Evolutionary conservation across 2,329 filamentous ascomycete genomes (phyloP), one percentile per base, ranked within the genome.

Genomic region (Aspergillus latus): DNA sequence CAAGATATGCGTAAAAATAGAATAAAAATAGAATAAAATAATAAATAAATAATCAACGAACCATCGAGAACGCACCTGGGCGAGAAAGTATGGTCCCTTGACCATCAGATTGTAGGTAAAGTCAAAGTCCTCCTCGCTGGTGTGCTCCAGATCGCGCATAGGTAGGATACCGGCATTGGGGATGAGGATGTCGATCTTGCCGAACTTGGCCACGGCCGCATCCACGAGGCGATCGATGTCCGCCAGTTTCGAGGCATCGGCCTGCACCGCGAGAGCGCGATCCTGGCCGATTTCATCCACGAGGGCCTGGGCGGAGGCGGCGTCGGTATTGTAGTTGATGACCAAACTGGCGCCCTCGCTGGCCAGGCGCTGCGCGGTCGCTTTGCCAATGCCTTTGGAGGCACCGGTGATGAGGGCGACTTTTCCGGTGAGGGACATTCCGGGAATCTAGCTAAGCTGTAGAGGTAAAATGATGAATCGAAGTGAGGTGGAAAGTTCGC

Each of bases 151-250:
- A 48, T 78, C 76, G n/a, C 72, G 75, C 71, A 82, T 77, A 2
- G 72, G 72, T 70, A 84, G 72, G 3, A 80, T 64, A 0, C 79
- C 85, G 0, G 84, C 83, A 59, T 83, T 85, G 2, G 80, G 74
- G 45, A 87, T 73, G 2, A 87, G 59, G 37, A 86, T 78, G 71
- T 88, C 84, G 60, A 88, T 80, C 58, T 77, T 78, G 28, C 80
- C 80, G 59, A 82, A 85, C 42, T 73, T 75, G 2, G 73, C 62
- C 1, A 86, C 74, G 0, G 81, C 75, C 5, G 73, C 70, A 1
- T 76, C 66, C 15, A 87, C 76, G 4, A 87, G 74, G 13, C 66
- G 67, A n/a, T 77, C 74, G 52, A 83, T 73, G 8, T 78, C 80
- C 0, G 66, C 32, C 4, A 83, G 59, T 28, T 71, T 77, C 30